Conservation (phyloP, 345 rosid species). For the Mercurialis annua region DNA sequence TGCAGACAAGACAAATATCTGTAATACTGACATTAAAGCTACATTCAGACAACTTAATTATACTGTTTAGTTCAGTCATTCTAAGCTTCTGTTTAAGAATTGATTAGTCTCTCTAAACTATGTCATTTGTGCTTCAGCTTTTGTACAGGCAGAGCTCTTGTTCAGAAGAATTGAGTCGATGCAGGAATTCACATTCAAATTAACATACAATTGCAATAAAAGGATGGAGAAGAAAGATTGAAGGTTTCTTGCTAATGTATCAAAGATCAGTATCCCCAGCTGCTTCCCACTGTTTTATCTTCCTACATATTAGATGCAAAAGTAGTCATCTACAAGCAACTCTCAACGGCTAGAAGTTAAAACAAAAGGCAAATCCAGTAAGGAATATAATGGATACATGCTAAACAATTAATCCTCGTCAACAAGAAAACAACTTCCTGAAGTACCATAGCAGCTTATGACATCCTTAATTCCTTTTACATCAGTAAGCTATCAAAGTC, state of each 20-base stretch:
- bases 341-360: no score
- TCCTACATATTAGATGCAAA: background rate
- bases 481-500: no score
- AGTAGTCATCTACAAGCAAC: background rate
- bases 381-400: no score
- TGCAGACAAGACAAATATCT: background rate
- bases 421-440: no score
- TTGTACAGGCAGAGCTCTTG: no score
- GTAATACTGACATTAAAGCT: background rate
- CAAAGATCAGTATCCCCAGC: no score
- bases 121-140: background rate
- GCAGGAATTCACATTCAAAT: background rate
- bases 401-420: no score
- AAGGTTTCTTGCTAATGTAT: background rate
- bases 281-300: background rate
- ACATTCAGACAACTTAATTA: background rate
- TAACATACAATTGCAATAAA: background rate
- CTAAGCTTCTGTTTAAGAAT: background rate
- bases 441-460: no score
- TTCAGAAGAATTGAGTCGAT: background rate
- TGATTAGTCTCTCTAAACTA: background rate
- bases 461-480: no score
- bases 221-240: background rate
- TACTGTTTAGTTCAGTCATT: background rate
- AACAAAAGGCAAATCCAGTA: no score